A percentile compares a stretch with the other conserved stretches of the same genome.
Evolutionary conservation across 805 yeast species (phyloP).

Genomic region (Cephaloascus albidus): DNA sequence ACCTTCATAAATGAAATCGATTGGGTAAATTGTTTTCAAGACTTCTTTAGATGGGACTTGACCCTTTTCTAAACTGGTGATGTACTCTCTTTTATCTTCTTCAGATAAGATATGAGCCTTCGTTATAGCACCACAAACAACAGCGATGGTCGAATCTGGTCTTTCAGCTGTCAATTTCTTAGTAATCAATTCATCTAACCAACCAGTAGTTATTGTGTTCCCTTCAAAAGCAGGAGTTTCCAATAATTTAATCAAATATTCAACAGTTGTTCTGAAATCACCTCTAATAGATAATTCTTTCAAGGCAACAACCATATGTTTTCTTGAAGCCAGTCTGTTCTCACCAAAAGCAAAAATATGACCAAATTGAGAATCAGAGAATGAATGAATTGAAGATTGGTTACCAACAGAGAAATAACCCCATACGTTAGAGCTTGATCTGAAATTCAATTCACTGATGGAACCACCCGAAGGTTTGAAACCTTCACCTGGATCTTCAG

Average conservation of each 20-base stretch:
- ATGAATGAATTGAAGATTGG: slow-evolving; percentile 95
- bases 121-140: slow-evolving; percentile 96
- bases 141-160: slow-evolving; percentile 87
- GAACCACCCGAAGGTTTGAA: slow-evolving; percentile 98
- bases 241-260: slow-evolving; percentile 85
- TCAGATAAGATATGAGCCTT: slow-evolving; percentile 80
- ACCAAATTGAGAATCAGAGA: slow-evolving; percentile 97
- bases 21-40: slow-evolving; percentile 80
- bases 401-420: slow-evolving; percentile 97
- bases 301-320: slow-evolving; percentile 97
- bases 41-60: slow-evolving; percentile 82
- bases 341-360: slow-evolving; percentile 99
- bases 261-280: slow-evolving; percentile 97
- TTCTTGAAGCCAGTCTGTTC: slow-evolving; percentile 94
- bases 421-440: slow-evolving; percentile 98
- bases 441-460: slow-evolving; percentile 89
- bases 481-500: slow-evolving; percentile 99
- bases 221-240: slow-evolving; percentile 96
- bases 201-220: slow-evolving; percentile 95
- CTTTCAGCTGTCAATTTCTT: slow-evolving; percentile 94
- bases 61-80: slow-evolving; percentile 81
- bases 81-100: slow-evolving; percentile 59
- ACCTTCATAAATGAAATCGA: slow-evolving; percentile 94
- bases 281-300: slow-evolving; percentile 96
- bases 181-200: slow-evolving; percentile 95